phyloP scores from a whole-genome alignment of 2,329 filamentous ascomycete genomes.

The Pseudocercospora crystallina region DNA sequence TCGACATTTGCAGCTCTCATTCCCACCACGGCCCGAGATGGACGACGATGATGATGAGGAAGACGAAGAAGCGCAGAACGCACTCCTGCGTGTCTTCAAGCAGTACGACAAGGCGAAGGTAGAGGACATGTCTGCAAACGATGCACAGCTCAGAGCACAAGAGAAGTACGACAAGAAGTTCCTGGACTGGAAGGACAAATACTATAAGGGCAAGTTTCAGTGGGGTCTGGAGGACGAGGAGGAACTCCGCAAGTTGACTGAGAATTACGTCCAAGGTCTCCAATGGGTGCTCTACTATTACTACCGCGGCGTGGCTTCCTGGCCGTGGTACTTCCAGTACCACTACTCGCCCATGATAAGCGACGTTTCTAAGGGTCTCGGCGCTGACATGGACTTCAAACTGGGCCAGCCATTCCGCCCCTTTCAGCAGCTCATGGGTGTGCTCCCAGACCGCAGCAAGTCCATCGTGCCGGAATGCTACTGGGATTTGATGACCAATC shows the following conservation, averaged over 20 bases:
- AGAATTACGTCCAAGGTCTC: conserved; percentile 96
- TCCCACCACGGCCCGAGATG: conserved; percentile 53
- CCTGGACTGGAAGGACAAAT: conserved; percentile 86
- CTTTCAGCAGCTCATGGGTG: conserved; percentile 97
- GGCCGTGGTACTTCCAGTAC: conserved; percentile 97
- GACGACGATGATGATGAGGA: conserved; percentile 65
- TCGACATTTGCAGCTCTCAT: conserved; percentile 63
- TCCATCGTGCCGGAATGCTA: conserved; percentile 87
- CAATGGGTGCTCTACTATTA: conserved; percentile 99
- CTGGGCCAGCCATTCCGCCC: conserved; percentile 93
- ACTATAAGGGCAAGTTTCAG: conserved; percentile 87
- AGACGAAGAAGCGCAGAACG: conserved; percentile 80
- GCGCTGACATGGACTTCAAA: conserved; percentile 85
- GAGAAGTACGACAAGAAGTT: conserved; percentile 90
- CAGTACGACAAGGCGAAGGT: conserved; percentile 89
- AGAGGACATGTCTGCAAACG: conserved; percentile 74
- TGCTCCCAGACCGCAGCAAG: conserved; percentile 95
- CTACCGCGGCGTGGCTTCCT: conserved; percentile 93
- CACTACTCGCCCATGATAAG: conserved; percentile 98
- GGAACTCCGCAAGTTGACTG: conserved; percentile 77
- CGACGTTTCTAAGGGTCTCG: conserved; percentile 84
- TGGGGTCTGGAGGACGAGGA: conserved; percentile 80
- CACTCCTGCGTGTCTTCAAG: conserved; percentile 80
- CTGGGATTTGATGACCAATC: conserved; percentile 87
- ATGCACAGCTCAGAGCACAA: conserved; percentile 75